Base-by-base conservation (phyloP, 2,329 filamentous ascomycete genomes). In the Elsinoe necatrix region DNA sequence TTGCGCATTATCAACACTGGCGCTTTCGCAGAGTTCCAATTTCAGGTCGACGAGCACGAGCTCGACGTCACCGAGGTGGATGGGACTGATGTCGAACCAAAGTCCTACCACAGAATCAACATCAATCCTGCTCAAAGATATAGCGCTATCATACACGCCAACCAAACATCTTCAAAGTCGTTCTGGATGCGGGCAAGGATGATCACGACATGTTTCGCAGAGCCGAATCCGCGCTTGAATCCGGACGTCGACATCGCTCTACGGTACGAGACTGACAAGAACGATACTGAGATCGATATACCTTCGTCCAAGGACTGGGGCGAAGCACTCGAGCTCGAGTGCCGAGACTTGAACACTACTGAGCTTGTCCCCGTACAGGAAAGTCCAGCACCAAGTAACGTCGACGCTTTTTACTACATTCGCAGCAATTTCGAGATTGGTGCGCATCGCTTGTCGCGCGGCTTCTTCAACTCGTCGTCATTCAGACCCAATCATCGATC, bases 111-210 rank as follows among this genome's bases (percentile, higher is more conserved):
- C 59, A 74, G 79, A 2, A 67, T 88, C 34, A 80, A 83, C 59
- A 79, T 89, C 59, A 77, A 79, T 27, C 83, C 85, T 0, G 85
- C 83, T 0, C 85, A 89, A 64, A 78, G 85, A 18, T 89, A 89
- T 64, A 87, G 84, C 63, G 73, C 84, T 14, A 65, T 87, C 0
- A 58, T 88, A 0, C 75, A 77, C 7, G 75, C 84, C 2, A 80
- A 80, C 54, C 52, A 62, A 0, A 62, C 61, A 0, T 63, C 62
- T 14, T 59, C 63, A 8, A 63, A 61, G 2, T 45, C 62, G 1
- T 75, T 73, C 61, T 75, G 73, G 69, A 64, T 75, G 61, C 75
- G 84, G 20, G 82, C 83, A 0, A 75, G 77, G 45, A 83, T 84
- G 79, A 70, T 82, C 25, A 80, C 74, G 5, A 75, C 79, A 58